Base-by-base conservation (phyloP, 192 early-diverging fungal genomes). In the Chytriomyces hyalinus region DNA sequence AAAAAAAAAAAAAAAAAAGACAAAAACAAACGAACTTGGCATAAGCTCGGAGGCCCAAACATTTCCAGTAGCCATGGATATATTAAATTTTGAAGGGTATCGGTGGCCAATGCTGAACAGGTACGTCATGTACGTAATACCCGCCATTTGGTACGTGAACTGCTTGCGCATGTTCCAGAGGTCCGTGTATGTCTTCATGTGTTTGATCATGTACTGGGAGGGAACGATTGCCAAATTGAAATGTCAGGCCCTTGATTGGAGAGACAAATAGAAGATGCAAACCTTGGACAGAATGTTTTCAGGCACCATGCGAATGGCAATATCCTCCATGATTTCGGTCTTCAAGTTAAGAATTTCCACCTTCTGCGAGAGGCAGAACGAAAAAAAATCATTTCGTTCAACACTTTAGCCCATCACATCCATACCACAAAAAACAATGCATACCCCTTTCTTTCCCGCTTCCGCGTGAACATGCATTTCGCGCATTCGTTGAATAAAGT, bases 121-220 rank as follows among this genome's bases (percentile, higher is more conserved):
- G 74, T 97, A 96, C 0, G 96, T 92, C 90, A 98, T 93, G 82
- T 96, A 95, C 6, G 94, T 94, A 6, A 92, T 87, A 2, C 93
- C 89, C 0, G 96, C 95, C 81, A 96, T 83, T 82, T 98, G 97
- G 24, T 86, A 76, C 22, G 96, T 95, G 72, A 99, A 98, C 78
- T 94, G 94, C 85, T 97, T 97, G 26, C 97, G 87, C 72, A 96
- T 89, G 76, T 92, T 91, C 97, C 97, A 99, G 63, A 94, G 89
- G 81, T 98, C 97, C 63, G 91, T 88, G 75, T 94, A 94, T 7
- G 93, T 91, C 10, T 84, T 85, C 83, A 97, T 88, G 28, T 87
- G 84, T 36, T 82, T 83, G 5, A 87, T 80, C 85, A 98, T 93
- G 77, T 90, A 93, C 88, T 95, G 73, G 6, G 7, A 11, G 48